Evolutionary conservation across 2,329 filamentous ascomycete species (phyloP), one percentile per base, ranked within the genome.

Genomic region (Drechslerella dactyloides): DNA sequence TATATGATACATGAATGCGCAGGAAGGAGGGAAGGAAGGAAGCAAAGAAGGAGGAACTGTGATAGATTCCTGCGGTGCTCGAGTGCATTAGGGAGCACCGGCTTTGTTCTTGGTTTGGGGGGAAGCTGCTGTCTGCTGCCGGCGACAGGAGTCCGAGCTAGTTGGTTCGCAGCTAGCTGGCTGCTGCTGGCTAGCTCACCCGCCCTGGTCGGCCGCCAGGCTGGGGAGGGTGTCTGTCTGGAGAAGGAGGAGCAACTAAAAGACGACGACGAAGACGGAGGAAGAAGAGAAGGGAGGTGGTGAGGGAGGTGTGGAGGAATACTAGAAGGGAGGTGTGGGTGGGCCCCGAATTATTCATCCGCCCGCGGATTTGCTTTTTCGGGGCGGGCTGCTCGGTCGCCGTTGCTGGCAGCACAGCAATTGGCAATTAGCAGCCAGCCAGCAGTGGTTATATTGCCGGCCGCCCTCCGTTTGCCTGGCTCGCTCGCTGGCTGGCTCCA

Each of bases 401-500:
- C 4, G 5, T 17, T 10, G 7, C n/a, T 44, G 40, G 7, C 40
- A n/a, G 7, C 17, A n/a, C 17, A n/a, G 7, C 17, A n/a, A n/a
- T n/a, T n/a, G n/a, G n/a, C n/a, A n/a, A n/a, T n/a, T n/a, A 33
- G 27, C 27, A 33, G 27, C 27, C 27, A 33, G 27, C 27, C 27
- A 33, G 27, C 19, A 19, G 19, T 48, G 13, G 37, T 42, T 42
- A 42, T 42, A 42, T 42, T 42, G 37, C 37, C 37, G 5, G 37
- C 37, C 33, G 10, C n/a, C 27, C 19, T 10, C 23, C 57, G 27
- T 59, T 53, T 58, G 53, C 62, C 55, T 55, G 53, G 50, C 64
- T 70, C 57, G 56, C 53, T 50, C 23, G 40, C 53, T 42, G 57
- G 58, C 58, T 37, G 53, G 33, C 17, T 44, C 56, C 11, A 50